Evolutionary conservation across 1,284 basidiomycete species (phyloP), one percentile per base, ranked within the genome.

Genomic region (Apiotrichum montevideense): DNA sequence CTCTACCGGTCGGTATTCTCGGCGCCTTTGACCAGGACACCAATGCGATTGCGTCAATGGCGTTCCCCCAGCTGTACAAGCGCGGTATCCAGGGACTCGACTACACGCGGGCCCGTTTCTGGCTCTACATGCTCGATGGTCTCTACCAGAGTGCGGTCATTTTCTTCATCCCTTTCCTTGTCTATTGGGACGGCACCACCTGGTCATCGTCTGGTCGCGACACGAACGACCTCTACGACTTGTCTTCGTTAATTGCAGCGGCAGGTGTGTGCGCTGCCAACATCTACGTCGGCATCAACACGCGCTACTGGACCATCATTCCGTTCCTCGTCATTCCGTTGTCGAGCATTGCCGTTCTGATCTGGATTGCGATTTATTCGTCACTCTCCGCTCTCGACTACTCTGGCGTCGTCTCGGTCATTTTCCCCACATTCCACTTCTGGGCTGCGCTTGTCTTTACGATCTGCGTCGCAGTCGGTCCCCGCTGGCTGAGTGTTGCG

Each of bases 11-110:
- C 64, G 89, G 91, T 58, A 82, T 88, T 53, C 83, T 97, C 57
- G 95, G 95, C 75, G 87, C 91, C 15, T 95, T 97, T 70, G 94
- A 98, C 76, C 94, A 98, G 79, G 94, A 98, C 72, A 82, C 96
- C 68, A 92, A 94, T 70, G 88, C 91, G 32, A 85, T 85, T 72
- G 92, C 90, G 0, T 88, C 90, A 0, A 79, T 97, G 57, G 90
- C 90, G 3, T 95, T 90, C 79, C 94, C 94, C 6, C 88, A 94
- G 68, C 85, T 97, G 9, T 98, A 98, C 74, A 82, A 91, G 64
- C 86, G 93, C 47, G 94, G 95, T 41, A 95, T 97, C 65, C 82
- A 86, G 33, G 92, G 94, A 37, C 80, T 94, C 15, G 93, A 96
- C 69, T 98, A 97, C 77, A 97, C 93, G 21, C 84, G 90, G 11